These are phyloP conservation scores for Pythium aristosporum DNA, from an alignment of 352 stramenopile genomes.

Conservation along the genomic window DNA sequence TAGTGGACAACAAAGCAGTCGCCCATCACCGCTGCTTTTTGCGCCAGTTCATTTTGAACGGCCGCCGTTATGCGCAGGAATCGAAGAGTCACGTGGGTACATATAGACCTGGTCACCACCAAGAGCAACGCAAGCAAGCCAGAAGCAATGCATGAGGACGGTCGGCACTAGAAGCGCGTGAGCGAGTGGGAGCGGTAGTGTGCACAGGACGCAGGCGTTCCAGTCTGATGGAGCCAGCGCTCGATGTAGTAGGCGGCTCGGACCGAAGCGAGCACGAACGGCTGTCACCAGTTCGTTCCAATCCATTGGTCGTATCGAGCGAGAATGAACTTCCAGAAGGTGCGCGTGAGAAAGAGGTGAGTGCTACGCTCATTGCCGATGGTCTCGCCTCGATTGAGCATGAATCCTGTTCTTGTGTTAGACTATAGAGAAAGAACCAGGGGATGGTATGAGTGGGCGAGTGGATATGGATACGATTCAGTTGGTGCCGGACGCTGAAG, in stretches of 20 bases:
- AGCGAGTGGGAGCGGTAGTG: neutral
- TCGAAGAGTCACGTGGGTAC: conserved; percentile 10
- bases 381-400: neutral
- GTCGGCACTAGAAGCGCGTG: neutral
- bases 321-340: neutral
- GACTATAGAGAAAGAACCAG: neutral
- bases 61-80: conserved; percentile 2
- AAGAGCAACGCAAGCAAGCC: neutral
- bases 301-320: neutral
- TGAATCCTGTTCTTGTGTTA: neutral
- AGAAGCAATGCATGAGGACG: neutral
- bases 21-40: neutral
- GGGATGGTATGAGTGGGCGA: neutral
- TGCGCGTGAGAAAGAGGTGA: neutral
- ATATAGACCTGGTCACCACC: neutral
- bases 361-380: neutral
- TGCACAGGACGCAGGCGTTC: neutral
- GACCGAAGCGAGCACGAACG: neutral
- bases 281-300: neutral
- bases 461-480: conserved; percentile 8
- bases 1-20: neutral
- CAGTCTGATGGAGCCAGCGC: neutral
- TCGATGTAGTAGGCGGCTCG: neutral
- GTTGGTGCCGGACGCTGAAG: neutral
- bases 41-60: neutral